These are phyloP conservation scores for Malassezia furfur DNA, from an alignment of 1,284 basidiomycete species.

Conservation along the genomic window DNA sequence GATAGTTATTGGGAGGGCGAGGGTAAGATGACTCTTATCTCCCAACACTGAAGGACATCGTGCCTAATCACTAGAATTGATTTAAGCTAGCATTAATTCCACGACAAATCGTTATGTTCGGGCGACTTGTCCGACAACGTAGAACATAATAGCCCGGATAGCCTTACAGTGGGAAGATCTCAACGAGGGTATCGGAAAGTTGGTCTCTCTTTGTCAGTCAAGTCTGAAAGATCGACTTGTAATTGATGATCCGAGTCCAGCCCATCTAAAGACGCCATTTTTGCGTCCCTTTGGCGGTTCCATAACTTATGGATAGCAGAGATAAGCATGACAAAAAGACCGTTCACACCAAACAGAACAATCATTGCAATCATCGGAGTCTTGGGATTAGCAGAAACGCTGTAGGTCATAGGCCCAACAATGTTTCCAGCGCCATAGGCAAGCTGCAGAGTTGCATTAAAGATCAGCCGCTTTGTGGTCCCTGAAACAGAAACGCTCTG, in stretches of 20 bases:
- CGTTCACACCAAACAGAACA: slow-evolving; percentile 31
- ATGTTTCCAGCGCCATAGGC: slow-evolving; percentile 38
- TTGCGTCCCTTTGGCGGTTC: background rate
- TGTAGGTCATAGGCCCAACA: slow-evolving; percentile 18
- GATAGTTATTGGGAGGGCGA: no score
- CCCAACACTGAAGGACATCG: no score
- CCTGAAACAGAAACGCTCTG: slow-evolving; percentile 27
- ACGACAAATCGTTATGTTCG: no score
- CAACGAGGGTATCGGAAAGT: slow-evolving; percentile 44
- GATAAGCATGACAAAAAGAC: slow-evolving; percentile 19
- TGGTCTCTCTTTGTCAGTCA: slow-evolving; percentile 41
- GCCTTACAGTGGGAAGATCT: no score
- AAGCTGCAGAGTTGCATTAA: slow-evolving; percentile 32
- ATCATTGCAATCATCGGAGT: slow-evolving; percentile 34
- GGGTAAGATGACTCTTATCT: no score
- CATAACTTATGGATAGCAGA: slow-evolving; percentile 18
- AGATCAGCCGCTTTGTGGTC: slow-evolving; percentile 39
- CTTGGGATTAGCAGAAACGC: slow-evolving; percentile 6
- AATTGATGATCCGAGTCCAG: background rate
- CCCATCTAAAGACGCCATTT: slow-evolving; percentile 7
- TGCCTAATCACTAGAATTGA: no score
- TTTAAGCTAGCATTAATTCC: no score
- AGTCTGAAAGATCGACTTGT: slow-evolving; percentile 34
- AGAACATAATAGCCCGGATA: no score
- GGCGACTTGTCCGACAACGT: no score